Evolutionary conservation across 2,329 filamentous ascomycete species (phyloP), one percentile per base, ranked within the genome.

Genomic region (Cytospora chrysosperma): DNA sequence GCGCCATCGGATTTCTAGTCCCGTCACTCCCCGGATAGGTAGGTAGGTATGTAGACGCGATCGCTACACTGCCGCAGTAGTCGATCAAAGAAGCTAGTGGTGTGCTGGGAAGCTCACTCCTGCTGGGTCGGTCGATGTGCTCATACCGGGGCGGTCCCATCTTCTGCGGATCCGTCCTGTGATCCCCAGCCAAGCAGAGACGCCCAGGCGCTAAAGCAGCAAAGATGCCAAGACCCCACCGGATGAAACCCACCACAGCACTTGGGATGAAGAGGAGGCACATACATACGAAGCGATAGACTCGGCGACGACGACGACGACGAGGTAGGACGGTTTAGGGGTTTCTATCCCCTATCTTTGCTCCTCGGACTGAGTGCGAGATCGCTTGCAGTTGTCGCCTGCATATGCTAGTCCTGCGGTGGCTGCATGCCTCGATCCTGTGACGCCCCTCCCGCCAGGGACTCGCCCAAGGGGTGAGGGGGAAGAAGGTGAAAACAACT

Each of bases 191-290:
- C 37, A 40, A n/a, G 15, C 4, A n/a, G 17, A 40, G 37, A 17
- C 37, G 19, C 37, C 9, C 49, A 60, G 51, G 59, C 59, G 59
- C 59, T 61, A 61, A 34, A 26, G 51, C 50, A 47, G 30, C 58
- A 52, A 47, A 61, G 27, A 24, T 34, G 59, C 51, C 59, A 55
- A 49, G 59, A 49, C 30, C 51, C 51, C 40, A 34, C 34, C 37
- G 54, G n/a, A 53, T 49, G 47, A 53, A 61, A 61, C 53, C 59
- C 54, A 51, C 59, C 47, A 51, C 51, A 49, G 59, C 51, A 55
- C 50, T 51, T 43, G 37, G 37, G 37, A 55, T 26, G 58, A 49
- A 43, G 59, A 55, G 30, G 59, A 55, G 43, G n/a, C n/a, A n/a
- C n/a, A n/a, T n/a, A n/a, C n/a, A 61, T 50, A 55, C 59, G 59